Evolutionary conservation across 2,329 filamentous ascomycete genomes (phyloP).

Genomic region (Didymella glomerata): DNA sequence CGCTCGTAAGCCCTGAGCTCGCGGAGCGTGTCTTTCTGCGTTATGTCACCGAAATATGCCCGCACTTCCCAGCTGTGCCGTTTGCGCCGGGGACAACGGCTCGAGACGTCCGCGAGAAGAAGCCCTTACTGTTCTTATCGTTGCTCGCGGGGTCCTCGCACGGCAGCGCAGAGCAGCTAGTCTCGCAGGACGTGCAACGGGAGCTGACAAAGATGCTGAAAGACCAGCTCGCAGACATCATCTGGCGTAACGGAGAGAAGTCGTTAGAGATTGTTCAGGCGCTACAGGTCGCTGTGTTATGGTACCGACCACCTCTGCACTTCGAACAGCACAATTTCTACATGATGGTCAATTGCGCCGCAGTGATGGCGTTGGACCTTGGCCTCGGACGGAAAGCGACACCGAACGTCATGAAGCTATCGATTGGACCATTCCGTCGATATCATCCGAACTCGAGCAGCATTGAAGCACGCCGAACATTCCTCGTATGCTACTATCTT

Average conservation of each 20-base stretch:
- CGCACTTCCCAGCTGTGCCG: slow-evolving; percentile 66
- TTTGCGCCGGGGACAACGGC: slow-evolving; percentile 64
- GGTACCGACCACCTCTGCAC: slow-evolving; percentile 84
- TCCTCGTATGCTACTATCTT: slow-evolving; percentile 69
- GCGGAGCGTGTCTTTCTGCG: slow-evolving; percentile 66
- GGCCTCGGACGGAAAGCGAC: slow-evolving; percentile 71
- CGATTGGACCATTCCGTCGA: slow-evolving; percentile 45
- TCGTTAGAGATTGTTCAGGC: slow-evolving; percentile 84
- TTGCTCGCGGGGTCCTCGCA: slow-evolving; percentile 64
- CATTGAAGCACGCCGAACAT: slow-evolving; percentile 66
- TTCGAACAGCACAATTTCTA: slow-evolving; percentile 91
- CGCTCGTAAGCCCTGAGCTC: slow-evolving; percentile 60
- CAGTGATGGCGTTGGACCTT: slow-evolving; percentile 83
- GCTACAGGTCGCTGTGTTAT: slow-evolving; percentile 76
- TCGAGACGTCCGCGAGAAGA: slow-evolving; percentile 63
- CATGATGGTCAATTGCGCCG: slow-evolving; percentile 81
- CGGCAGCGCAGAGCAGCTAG: slow-evolving; percentile 53
- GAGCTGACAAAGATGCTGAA: slow-evolving; percentile 74
- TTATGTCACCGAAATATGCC: slow-evolving; percentile 63
- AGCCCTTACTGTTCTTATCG: slow-evolving; percentile 67
- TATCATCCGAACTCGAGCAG: slow-evolving; percentile 59
- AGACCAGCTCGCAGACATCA: slow-evolving; percentile 74
- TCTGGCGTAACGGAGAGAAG: slow-evolving; percentile 80
- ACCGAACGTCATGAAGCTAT: slow-evolving; percentile 52
- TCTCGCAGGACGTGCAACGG: slow-evolving; percentile 65